These are phyloP conservation scores for Carex pumila DNA, from an alignment of 176 grass and related monocot genomes.

Conservation along the genomic window DNA sequence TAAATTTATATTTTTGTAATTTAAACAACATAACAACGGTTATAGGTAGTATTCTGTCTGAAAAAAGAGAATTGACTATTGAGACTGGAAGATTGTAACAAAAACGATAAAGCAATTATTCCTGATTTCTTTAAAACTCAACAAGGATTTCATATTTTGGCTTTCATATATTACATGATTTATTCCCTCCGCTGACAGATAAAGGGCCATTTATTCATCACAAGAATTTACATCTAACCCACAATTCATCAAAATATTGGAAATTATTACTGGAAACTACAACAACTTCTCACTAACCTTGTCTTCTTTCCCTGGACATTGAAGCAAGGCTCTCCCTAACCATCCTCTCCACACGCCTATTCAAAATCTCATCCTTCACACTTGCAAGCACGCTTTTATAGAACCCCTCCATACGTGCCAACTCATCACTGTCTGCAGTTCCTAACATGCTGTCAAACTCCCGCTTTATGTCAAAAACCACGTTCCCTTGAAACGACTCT, in stretches of 20 bases:
- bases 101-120: no score
- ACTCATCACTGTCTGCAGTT: conserved; percentile 59
- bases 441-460: conserved; percentile 84
- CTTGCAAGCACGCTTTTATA: conserved; percentile 68
- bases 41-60: no score
- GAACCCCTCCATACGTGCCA: conserved; percentile 71
- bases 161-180: no score
- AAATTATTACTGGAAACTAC: background rate
- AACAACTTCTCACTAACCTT: conserved; percentile 25
- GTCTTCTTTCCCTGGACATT: conserved; percentile 40
- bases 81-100: no score
- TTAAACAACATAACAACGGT: no score
- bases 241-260: background rate
- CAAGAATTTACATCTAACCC: background rate
- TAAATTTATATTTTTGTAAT: no score
- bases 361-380: conserved; percentile 87
- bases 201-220: background rate
- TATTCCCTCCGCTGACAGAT: no score
- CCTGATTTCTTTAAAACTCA: no score
- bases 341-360: conserved; percentile 63
- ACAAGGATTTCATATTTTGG: no score
- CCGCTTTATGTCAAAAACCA: conserved; percentile 75
- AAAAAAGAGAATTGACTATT: no score
- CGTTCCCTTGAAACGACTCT: conserved; percentile 54
- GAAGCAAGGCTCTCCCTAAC: conserved; percentile 68